phyloP scores from a whole-genome alignment of 495 filamentous ascomycete species.

The Cudoniella acicularis region DNA sequence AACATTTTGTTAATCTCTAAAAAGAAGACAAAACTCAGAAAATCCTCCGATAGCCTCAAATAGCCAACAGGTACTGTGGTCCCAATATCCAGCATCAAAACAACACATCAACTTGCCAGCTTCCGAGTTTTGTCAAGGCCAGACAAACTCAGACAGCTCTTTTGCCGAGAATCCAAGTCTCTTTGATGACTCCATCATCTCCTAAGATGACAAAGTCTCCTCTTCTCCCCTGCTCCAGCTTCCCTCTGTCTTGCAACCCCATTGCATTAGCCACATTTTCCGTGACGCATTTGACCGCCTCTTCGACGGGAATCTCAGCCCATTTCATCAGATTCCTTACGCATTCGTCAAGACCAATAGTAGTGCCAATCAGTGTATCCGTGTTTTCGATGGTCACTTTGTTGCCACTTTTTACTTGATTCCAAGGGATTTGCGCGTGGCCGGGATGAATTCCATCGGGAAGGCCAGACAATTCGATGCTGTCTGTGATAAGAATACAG shows the following conservation, averaged over 20 bases:
- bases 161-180: constrained; percentile 45
- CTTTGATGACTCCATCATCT: constrained; percentile 38
- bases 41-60: background rate
- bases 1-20: background rate
- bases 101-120: background rate
- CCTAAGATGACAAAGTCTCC: constrained; percentile 45
- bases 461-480: constrained; percentile 48
- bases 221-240: constrained; percentile 36
- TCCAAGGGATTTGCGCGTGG: constrained; percentile 39
- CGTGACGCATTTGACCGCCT: constrained; percentile 43
- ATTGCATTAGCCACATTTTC: constrained; percentile 46
- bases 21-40: background rate
- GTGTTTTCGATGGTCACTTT: constrained; percentile 40
- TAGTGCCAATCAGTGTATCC: constrained; percentile 42
- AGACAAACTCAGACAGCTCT: constrained; percentile 24
- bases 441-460: constrained; percentile 53
- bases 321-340: constrained; percentile 42
- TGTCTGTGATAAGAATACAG: constrained; percentile 59
- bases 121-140: background rate
- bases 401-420: constrained; percentile 36
- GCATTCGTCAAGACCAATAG: constrained; percentile 37
- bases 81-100: background rate
- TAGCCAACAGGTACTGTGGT: background rate
- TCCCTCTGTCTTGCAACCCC: constrained; percentile 36
- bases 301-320: constrained; percentile 37